Conservation (phyloP, 176 grass and related monocot genomes). For the Sorghum bicolor region DNA sequence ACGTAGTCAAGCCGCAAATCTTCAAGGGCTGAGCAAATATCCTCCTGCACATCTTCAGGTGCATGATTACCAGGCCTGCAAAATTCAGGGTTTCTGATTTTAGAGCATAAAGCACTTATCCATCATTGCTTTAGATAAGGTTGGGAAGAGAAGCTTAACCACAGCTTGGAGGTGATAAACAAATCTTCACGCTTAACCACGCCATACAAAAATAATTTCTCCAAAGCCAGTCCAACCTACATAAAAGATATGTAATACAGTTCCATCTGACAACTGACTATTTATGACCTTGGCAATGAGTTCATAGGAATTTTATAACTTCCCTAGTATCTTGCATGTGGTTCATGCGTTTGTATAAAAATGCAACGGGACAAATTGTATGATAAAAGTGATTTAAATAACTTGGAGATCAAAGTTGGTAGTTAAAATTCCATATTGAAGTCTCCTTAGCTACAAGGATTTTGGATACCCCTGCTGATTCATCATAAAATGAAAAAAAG, state of each 20-base stretch:
- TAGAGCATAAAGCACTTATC: not conserved
- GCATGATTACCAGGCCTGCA: conserved; percentile 30
- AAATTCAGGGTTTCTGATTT: conserved; percentile 1
- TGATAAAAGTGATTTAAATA: not conserved
- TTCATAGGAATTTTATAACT: not conserved
- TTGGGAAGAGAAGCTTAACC: conserved; percentile 33
- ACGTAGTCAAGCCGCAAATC: conserved; percentile 43
- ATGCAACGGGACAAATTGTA: not conserved
- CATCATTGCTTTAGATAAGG: not conserved
- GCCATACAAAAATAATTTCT: conserved; percentile 59
- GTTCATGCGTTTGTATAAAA: not conserved
- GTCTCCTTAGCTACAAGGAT: not conserved
- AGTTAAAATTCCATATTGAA: not conserved
- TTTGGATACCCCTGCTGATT: not conserved
- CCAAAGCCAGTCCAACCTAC: conserved; percentile 73
- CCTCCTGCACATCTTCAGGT: conserved; percentile 39
- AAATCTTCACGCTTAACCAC: conserved; percentile 64
- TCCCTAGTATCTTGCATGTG: not conserved
- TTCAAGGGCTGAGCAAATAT: not conserved
- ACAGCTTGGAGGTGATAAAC: conserved; percentile 85
- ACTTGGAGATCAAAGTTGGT: not conserved
- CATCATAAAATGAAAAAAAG: not conserved
- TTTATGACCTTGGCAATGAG: not conserved
- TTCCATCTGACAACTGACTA: not conserved
- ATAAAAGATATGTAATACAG: not conserved